Evolutionary conservation across 1,139 yeast genomes (phyloP).

Genomic region (Groenewaldozyma sp.): DNA sequence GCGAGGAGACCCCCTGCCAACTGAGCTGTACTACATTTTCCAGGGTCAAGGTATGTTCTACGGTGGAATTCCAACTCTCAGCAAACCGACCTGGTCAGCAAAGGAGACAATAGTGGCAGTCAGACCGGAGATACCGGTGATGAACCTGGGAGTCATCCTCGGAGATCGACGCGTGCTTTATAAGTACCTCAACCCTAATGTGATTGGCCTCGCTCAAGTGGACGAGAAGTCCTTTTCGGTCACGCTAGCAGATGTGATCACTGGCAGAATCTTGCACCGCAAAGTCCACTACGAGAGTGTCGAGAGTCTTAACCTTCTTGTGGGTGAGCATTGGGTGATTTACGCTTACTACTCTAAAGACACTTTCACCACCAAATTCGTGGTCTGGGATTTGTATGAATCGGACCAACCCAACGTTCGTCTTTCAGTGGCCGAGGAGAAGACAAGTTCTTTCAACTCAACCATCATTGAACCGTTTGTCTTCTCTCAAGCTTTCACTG

Average conservation of each 20-base stretch:
- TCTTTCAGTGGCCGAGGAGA: slow-evolving; percentile 20
- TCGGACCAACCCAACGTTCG: slow-evolving; percentile 43
- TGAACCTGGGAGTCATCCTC: slow-evolving; percentile 62
- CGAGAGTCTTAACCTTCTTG: slow-evolving; percentile 38
- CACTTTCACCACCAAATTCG: slow-evolving; percentile 49
- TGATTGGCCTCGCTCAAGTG: slow-evolving; percentile 38
- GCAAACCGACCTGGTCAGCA: slow-evolving; percentile 7
- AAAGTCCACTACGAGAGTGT: slow-evolving; percentile 34
- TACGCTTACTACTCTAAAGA: slow-evolving; percentile 50
- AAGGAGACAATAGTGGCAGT: slow-evolving; percentile 31
- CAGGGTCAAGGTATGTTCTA: slow-evolving; percentile 3
- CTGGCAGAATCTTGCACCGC: slow-evolving; percentile 55
- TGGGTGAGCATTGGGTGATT: slow-evolving; percentile 81
- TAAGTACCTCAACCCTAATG: slow-evolving; percentile 74
- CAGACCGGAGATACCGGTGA: slow-evolving; percentile 40
- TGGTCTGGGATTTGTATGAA: slow-evolving; percentile 73
- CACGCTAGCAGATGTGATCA: slow-evolving; percentile 54
- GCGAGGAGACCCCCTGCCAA: slow-evolving; percentile 11
- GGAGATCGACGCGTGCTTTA: slow-evolving; percentile 70
- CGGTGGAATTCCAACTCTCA: slow-evolving; percentile 1
- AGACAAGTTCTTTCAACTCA: slow-evolving; percentile 32
- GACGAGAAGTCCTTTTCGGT: slow-evolving; percentile 23
- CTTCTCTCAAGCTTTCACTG: slow-evolving; percentile 47
- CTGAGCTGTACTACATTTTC: slow-evolving; percentile 13
- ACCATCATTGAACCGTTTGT: slow-evolving; percentile 37